A percentile compares a stretch with the other conserved stretches of the same genome.
phyloP scores from a whole-genome alignment of 805 yeast genomes.

The Monosporozyma unispora region DNA sequence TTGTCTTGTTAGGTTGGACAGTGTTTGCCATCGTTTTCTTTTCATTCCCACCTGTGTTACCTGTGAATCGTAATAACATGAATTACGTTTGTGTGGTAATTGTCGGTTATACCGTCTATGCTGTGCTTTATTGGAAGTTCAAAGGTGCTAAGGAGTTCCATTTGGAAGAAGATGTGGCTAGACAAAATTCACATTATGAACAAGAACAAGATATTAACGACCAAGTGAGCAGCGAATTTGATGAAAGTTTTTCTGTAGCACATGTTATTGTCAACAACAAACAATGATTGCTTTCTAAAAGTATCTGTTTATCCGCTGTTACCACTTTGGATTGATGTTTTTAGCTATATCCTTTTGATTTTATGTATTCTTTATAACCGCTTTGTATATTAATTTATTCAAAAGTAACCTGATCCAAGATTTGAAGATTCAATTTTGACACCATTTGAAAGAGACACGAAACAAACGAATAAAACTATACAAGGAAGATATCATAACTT shows the following conservation, averaged over 20 bases:
- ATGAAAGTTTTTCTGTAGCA: background rate
- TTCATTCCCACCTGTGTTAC: slow-evolving; percentile 56
- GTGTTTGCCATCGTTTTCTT: slow-evolving; percentile 50
- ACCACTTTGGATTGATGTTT: too few species aligned
- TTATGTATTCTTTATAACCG: background rate
- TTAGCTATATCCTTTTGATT: too few species aligned
- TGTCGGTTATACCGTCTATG: slow-evolving; percentile 37
- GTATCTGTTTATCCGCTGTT: too few species aligned
- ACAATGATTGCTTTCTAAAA: too few species aligned
- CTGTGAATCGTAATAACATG: slow-evolving; percentile 54
- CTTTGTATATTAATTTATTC: background rate
- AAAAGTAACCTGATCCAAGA: background rate
- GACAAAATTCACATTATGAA: background rate
- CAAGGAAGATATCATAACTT: too few species aligned
- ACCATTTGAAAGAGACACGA: background rate
- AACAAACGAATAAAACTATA: background rate
- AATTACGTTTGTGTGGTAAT: slow-evolving; percentile 56
- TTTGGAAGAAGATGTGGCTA: slow-evolving; percentile 11
- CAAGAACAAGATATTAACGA: slow-evolving; percentile 9
- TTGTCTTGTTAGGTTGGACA: slow-evolving; percentile 48
- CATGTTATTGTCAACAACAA: background rate
- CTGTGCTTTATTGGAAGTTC: slow-evolving; percentile 45
- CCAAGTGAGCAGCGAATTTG: background rate
- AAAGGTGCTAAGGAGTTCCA: slow-evolving; percentile 32
- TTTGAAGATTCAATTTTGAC: background rate